Conservation (phyloP, 768 basidiomycete species). For the Termitomyces sp. region DNA sequence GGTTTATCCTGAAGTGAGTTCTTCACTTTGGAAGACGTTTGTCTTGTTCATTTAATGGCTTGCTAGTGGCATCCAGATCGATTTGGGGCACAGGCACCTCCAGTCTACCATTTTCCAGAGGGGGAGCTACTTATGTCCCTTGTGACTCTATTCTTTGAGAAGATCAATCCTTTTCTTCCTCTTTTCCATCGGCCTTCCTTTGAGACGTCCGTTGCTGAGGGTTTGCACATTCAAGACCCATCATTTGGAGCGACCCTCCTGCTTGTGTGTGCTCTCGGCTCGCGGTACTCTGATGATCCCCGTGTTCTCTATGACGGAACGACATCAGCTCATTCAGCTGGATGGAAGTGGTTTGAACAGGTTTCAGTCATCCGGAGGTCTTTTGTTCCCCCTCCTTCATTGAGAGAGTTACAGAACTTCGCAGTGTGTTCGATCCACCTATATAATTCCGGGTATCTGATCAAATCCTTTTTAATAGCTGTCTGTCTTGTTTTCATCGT, state of each 20-base stretch:
- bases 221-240: conserved; percentile 46
- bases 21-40: not conserved
- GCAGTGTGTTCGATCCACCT: conserved; percentile 40
- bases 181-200: conserved; percentile 76
- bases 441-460: not conserved
- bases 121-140: conserved; percentile 50
- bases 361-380: conserved; percentile 60
- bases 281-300: conserved; percentile 57
- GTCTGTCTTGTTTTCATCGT: conserved; percentile 43
- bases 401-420: conserved; percentile 73
- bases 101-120: conserved; percentile 45
- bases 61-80: conserved; percentile 30
- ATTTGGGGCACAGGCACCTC: conserved; percentile 19
- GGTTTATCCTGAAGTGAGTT: conserved; percentile 22
- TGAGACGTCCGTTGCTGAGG: conserved; percentile 42
- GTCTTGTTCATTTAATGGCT: not conserved
- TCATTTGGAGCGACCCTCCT: conserved; percentile 51
- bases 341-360: conserved; percentile 67
- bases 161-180: conserved; percentile 54
- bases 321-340: conserved; percentile 42
- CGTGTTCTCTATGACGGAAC: conserved; percentile 48
- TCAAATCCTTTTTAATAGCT: conserved; percentile 31
- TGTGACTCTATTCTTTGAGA: conserved; percentile 62
- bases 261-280: conserved; percentile 64
- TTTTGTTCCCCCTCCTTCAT: conserved; percentile 52